phyloP scores from a whole-genome alignment of 768 basidiomycete species.

The Psilocybe sp. region DNA sequence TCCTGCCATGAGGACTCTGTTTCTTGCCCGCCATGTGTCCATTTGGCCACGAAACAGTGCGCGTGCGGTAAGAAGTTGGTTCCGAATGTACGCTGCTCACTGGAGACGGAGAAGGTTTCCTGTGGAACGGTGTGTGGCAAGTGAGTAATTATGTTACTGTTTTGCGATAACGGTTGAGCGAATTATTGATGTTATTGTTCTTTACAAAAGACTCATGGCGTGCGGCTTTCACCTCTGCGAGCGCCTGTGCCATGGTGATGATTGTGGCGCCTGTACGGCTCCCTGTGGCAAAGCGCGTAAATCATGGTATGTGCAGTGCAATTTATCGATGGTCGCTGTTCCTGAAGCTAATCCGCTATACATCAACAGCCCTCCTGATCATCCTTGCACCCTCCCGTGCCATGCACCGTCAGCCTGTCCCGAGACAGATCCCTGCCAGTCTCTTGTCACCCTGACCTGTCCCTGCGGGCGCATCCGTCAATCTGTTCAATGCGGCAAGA shows the following conservation, averaged over 20 bases:
- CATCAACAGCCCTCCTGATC: conserved; percentile 55
- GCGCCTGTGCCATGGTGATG: conserved; percentile 75
- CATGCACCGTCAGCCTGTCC: conserved; percentile 88
- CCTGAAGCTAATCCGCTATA: neutral
- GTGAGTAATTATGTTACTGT: conserved; percentile 29
- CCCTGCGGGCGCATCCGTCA: conserved; percentile 83
- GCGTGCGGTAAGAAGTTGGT: conserved; percentile 87
- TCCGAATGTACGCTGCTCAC: conserved; percentile 79
- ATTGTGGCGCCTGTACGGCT: conserved; percentile 74
- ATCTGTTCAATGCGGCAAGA: conserved; percentile 68
- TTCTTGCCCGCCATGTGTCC: conserved; percentile 85
- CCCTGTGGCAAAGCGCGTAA: conserved; percentile 86
- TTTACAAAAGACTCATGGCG: conserved; percentile 47
- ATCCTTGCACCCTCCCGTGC: conserved; percentile 76
- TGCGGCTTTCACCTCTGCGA: conserved; percentile 94
- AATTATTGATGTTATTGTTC: neutral
- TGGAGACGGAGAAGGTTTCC: conserved; percentile 70
- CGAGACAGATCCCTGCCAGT: conserved; percentile 74
- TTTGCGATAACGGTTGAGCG: neutral
- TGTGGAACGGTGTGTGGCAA: conserved; percentile 85
- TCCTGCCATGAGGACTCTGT: conserved; percentile 73
- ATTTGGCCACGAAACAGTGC: conserved; percentile 74
- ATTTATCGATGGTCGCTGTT: neutral
- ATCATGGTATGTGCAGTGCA: conserved; percentile 70
- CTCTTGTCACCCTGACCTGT: conserved; percentile 67